Conservation (phyloP, 2,329 filamentous ascomycete species). For the Colletotrichum chrysophilum region DNA sequence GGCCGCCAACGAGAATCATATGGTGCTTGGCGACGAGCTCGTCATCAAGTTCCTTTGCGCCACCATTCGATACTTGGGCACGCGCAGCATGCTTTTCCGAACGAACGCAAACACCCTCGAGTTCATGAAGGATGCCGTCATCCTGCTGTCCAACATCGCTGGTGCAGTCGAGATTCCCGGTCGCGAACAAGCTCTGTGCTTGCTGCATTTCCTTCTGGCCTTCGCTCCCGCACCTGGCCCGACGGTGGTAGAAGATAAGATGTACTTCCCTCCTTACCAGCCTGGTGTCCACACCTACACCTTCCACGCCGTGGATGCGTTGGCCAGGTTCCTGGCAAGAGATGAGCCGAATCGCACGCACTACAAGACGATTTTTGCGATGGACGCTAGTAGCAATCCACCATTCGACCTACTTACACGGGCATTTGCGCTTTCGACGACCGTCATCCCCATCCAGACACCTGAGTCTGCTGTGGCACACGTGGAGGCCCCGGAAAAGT, state of each 20-base stretch:
- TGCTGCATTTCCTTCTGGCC: constrained; percentile 87
- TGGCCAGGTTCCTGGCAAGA: constrained; percentile 89
- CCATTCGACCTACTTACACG: constrained; percentile 84
- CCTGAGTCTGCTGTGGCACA: constrained; percentile 13
- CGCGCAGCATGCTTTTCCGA: constrained; percentile 83
- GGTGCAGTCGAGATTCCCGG: constrained; percentile 81
- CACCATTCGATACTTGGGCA: constrained; percentile 86
- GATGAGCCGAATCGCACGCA: constrained; percentile 91
- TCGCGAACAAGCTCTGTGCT: constrained; percentile 83
- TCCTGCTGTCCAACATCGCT: constrained; percentile 88
- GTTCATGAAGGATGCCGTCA: constrained; percentile 95
- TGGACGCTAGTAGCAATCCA: constrained; percentile 68
- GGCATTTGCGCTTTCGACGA: constrained; percentile 85
- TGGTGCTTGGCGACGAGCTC: constrained; percentile 73
- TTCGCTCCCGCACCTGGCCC: constrained; percentile 85
- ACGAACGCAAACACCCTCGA: constrained; percentile 87
- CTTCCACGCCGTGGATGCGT: constrained; percentile 84
- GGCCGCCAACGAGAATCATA: constrained; percentile 66
- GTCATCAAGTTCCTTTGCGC: constrained; percentile 86
- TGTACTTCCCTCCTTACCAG: constrained; percentile 83
- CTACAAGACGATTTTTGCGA: constrained; percentile 81
- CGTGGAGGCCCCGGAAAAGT: constrained; percentile 37
- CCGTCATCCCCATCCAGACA: constrained; percentile 75
- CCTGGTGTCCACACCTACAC: constrained; percentile 85
- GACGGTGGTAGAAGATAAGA: constrained; percentile 51